phyloP scores from a whole-genome alignment of 176 grass and related monocot species.

The Leersia perrieri region DNA sequence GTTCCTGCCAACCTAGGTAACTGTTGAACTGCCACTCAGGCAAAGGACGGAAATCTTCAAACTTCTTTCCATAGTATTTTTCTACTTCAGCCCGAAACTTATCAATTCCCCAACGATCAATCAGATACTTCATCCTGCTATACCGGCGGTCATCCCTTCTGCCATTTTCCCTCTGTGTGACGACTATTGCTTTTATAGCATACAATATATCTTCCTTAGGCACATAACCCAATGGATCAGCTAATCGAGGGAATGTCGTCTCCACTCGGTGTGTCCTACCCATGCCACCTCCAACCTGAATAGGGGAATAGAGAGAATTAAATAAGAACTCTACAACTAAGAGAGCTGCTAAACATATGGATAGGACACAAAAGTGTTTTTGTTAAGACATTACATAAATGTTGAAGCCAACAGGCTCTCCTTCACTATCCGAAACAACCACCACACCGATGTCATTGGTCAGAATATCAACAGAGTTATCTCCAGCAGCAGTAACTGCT shows the following conservation, averaged over 20 bases:
- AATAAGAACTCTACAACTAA: background rate
- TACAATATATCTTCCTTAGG: slow-evolving; percentile 98
- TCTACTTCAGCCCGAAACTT: slow-evolving; percentile 79
- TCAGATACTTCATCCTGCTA: slow-evolving; percentile 95
- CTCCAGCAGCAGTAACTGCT: slow-evolving; percentile 73
- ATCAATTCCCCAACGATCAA: slow-evolving; percentile 90
- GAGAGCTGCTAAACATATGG: background rate
- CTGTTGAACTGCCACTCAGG: slow-evolving; percentile 93
- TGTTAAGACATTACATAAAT: slow-evolving; percentile 66
- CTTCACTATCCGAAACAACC: slow-evolving; percentile 79
- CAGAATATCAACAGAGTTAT: slow-evolving; percentile 96
- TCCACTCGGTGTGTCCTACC: slow-evolving; percentile 91
- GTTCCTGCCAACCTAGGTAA: slow-evolving; percentile 97
- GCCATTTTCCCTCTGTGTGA: slow-evolving; percentile 96
- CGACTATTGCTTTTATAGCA: slow-evolving; percentile 93
- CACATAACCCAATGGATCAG: slow-evolving; percentile 85
- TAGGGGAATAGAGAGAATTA: slow-evolving; percentile 20
- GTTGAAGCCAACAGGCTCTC: slow-evolving; percentile 91
- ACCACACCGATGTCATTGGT: slow-evolving; percentile 96
- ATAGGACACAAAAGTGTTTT: slow-evolving; percentile 3
- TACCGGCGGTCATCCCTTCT: slow-evolving; percentile 95
- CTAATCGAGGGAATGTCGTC: slow-evolving; percentile 83
- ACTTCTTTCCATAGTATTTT: slow-evolving; percentile 98
- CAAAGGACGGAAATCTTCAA: slow-evolving; percentile 57
- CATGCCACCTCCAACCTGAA: slow-evolving; percentile 98